A percentile compares a stretch with the other conserved stretches of the same genome.
Conservation (phyloP, 345 rosid genomes). For the Populus nigra region DNA sequence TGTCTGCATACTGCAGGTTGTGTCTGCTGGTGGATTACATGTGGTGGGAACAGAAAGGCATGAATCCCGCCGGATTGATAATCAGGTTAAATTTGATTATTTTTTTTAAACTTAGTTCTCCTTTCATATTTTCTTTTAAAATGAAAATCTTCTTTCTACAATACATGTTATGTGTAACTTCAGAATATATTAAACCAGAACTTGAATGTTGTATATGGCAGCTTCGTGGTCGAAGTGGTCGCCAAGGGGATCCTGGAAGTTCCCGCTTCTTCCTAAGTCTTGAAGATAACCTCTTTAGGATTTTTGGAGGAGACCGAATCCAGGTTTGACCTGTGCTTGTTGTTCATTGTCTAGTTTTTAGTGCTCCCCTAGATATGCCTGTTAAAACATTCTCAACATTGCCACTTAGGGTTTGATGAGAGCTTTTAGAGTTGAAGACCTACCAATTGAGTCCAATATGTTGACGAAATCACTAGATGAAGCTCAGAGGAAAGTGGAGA, state of each 20-base stretch:
- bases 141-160: not conserved
- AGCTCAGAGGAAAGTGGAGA: conserved; percentile 97
- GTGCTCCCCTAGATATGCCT: not conserved
- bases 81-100: conserved; percentile 55
- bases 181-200: conserved; percentile 2
- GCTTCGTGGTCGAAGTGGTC: conserved; percentile 93
- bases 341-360: conserved; percentile 7
- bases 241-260: conserved; percentile 99
- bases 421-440: conserved; percentile 95
- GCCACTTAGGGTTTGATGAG: conserved; percentile 83
- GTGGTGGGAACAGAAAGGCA: conserved; percentile 95
- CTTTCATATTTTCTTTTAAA: not conserved
- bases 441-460: conserved; percentile 91
- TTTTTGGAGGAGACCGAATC: conserved; percentile 90
- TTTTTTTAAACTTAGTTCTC: not conserved
- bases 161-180: not conserved
- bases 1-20: conserved; percentile 53
- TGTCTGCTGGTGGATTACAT: conserved; percentile 91
- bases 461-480: conserved; percentile 93
- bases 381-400: conserved; percentile 16
- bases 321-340: conserved; percentile 53
- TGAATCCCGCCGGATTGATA: conserved; percentile 89
- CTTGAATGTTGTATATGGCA: conserved; percentile 26
- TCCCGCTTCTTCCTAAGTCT: conserved; percentile 97
- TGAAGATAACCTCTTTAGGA: conserved; percentile 92